phyloP scores from a whole-genome alignment of 495 filamentous ascomycete species.

The Beverwykella pulmonaria region DNA sequence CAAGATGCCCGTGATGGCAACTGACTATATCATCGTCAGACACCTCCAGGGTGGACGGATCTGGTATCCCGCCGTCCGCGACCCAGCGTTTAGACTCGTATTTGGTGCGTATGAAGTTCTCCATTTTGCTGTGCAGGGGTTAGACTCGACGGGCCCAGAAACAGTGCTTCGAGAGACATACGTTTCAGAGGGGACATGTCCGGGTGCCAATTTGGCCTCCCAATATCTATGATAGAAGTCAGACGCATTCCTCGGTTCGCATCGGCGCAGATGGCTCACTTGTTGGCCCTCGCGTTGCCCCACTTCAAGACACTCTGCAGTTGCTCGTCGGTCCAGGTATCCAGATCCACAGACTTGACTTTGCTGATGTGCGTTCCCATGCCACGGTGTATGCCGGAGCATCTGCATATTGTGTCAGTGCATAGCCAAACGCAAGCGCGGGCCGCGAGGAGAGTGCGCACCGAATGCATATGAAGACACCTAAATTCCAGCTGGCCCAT shows the following conservation, averaged over 20 bases:
- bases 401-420: conserved; percentile 49
- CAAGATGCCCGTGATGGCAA: not conserved
- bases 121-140: conserved; percentile 71
- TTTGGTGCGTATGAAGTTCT: conserved; percentile 98
- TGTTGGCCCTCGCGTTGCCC: conserved; percentile 95
- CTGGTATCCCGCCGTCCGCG: conserved; percentile 93
- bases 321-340: conserved; percentile 98
- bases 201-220: conserved; percentile 90
- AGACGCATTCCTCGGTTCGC: not conserved
- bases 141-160: not conserved
- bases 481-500: conserved; percentile 82
- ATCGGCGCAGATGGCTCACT: conserved; percentile 54
- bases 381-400: conserved; percentile 95
- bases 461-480: conserved; percentile 93
- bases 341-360: conserved; percentile 96
- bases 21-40: conserved; percentile 63
- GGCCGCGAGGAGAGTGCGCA: conserved; percentile 33
- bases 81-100: conserved; percentile 98
- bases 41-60: conserved; percentile 82
- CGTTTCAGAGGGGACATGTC: conserved; percentile 95
- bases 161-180: conserved; percentile 45
- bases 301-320: conserved; percentile 86
- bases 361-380: conserved; percentile 99
- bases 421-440: not conserved
- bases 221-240: conserved; percentile 64